Percentiles rank a stretch among this genome's conserved stretches.
phyloP scores from a whole-genome alignment of 2,329 filamentous ascomycete species.

The Talaromyces albobiverticillius region DNA sequence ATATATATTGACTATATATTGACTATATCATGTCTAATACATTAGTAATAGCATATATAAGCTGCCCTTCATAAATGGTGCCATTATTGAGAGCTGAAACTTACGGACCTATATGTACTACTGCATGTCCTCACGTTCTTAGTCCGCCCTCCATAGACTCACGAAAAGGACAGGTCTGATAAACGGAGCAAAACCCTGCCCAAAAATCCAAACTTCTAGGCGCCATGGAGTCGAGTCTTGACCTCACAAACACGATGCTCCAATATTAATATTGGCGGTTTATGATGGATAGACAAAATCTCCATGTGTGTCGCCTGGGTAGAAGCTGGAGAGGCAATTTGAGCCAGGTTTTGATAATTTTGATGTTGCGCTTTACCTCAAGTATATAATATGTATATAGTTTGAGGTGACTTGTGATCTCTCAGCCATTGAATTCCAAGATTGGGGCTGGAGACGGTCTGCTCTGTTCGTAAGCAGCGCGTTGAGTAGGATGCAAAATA shows the following conservation, averaged over 20 bases:
- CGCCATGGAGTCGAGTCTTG: neutral
- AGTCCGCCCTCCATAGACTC: slow-evolving; percentile 55
- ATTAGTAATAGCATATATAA: too few relatives aligned
- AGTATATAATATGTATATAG: neutral
- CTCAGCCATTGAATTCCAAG: slow-evolving; percentile 41
- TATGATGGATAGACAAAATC: slow-evolving; percentile 5
- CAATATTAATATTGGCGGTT: neutral
- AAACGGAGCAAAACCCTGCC: slow-evolving; percentile 38
- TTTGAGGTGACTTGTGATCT: slow-evolving; percentile 47
- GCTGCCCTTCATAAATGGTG: neutral
- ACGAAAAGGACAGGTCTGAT: slow-evolving; percentile 52
- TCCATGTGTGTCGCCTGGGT: neutral
- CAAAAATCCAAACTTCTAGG: slow-evolving; percentile 26
- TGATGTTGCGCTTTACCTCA: neutral
- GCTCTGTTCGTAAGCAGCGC: slow-evolving; percentile 54
- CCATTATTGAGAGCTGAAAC: too few relatives aligned
- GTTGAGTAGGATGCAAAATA: slow-evolving; percentile 15
- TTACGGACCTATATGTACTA: slow-evolving; percentile 5
- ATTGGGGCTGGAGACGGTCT: slow-evolving; percentile 45
- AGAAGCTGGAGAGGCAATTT: neutral
- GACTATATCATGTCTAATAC: too few relatives aligned
- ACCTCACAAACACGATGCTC: slow-evolving; percentile 7
- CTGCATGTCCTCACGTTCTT: slow-evolving; percentile 53
- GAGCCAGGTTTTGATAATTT: neutral
- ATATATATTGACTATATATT: too few relatives aligned